These are phyloP conservation scores for Telfairia occidentalis DNA, from an alignment of 331 rosid genomes.

Conservation along the genomic window DNA sequence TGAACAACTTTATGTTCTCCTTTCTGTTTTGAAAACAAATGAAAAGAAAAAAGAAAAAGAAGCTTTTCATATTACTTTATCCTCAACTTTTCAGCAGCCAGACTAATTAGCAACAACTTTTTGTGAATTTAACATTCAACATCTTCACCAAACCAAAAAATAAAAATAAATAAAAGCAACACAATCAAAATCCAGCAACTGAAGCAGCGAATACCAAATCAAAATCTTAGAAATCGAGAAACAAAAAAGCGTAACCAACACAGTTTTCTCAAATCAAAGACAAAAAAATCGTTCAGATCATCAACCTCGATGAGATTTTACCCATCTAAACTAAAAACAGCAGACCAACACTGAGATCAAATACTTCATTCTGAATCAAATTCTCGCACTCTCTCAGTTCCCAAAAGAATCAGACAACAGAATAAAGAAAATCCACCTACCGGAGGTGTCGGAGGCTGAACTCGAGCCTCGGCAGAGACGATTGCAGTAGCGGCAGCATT, in stretches of 20 bases:
- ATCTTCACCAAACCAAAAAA: not conserved
- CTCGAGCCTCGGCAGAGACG: slow-evolving; percentile 75
- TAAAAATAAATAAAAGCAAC: not conserved
- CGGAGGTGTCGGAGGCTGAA: slow-evolving; percentile 53
- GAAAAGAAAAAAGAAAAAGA: not conserved
- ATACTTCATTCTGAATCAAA: not conserved
- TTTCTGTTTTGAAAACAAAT: not conserved
- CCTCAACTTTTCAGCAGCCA: not conserved
- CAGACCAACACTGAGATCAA: slow-evolving; percentile 18
- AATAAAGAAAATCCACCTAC: slow-evolving; percentile 19
- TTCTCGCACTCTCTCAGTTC: slow-evolving; percentile 7
- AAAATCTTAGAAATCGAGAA: not conserved
- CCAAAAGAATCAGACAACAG: not conserved
- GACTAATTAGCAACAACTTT: not conserved
- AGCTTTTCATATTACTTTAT: not conserved
- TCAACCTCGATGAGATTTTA: not conserved
- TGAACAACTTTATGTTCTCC: not conserved
- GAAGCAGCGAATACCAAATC: not conserved
- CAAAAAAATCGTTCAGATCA: slow-evolving; percentile 2
- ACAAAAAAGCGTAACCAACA: slow-evolving; percentile 2
- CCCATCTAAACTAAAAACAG: not conserved
- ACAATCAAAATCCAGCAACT: not conserved
- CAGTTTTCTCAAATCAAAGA: not conserved
- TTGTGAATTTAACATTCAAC: not conserved
- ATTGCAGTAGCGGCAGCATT: slow-evolving; percentile 95